A percentile compares a stretch with the other conserved stretches of the same genome.
Conservation (phyloP, 176 grass and related monocot genomes). For the Aegilops sharonensis region DNA sequence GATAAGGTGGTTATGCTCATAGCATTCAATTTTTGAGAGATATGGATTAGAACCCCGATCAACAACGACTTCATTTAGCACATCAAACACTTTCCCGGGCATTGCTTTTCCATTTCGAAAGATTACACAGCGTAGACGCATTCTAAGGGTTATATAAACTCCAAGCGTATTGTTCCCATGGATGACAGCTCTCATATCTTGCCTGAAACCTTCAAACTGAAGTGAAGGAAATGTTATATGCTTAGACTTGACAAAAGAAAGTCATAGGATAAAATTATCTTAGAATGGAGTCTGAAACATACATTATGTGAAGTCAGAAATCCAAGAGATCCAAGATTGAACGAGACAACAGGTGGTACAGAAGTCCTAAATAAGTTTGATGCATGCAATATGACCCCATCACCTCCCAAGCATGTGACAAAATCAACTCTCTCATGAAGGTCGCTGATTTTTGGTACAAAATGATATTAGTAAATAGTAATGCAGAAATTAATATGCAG, state of each 20-base stretch:
- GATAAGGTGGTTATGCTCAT: constrained; percentile 93
- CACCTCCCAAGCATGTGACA: constrained; percentile 96
- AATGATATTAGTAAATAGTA: constrained; percentile 34
- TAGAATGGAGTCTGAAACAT: constrained; percentile 30
- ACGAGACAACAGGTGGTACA: constrained; percentile 93
- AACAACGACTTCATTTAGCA: constrained; percentile 96
- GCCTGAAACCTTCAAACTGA: constrained; percentile 87
- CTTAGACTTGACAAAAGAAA: constrained; percentile 30
- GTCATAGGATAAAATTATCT: constrained; percentile 28
- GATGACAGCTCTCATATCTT: constrained; percentile 88
- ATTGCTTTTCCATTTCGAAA: constrained; percentile 93
- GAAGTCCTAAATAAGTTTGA: constrained; percentile 94
- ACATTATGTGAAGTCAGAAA: constrained; percentile 97
- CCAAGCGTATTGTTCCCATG: constrained; percentile 94
- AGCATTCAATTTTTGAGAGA: constrained; percentile 98
- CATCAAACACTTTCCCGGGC: constrained; percentile 96
- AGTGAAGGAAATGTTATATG: constrained; percentile 30
- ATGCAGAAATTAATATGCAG: constrained; percentile 20
- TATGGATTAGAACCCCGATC: constrained; percentile 98
- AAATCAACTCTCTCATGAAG: constrained; percentile 99
- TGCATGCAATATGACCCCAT: constrained; percentile 95
- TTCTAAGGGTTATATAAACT: constrained; percentile 99
- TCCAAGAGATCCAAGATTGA: constrained; percentile 98
- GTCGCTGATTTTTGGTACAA: constrained; percentile 53
- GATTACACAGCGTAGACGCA: constrained; percentile 89